Base-by-base conservation (phyloP, 139 green algal species). In the Micromonas pusilla region DNA sequence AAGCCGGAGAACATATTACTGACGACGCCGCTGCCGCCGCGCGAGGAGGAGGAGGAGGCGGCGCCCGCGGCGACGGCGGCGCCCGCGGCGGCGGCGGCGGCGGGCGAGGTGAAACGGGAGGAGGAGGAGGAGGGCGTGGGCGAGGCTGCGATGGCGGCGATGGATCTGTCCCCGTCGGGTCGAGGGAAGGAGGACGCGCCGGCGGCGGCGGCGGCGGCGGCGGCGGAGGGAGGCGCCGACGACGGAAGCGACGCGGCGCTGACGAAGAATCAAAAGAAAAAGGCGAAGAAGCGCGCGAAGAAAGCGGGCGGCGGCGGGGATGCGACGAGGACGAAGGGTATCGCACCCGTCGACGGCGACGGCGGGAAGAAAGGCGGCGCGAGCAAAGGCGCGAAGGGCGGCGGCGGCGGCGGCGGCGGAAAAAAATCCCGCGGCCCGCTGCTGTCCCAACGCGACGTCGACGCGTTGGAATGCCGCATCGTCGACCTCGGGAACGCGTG, bases 401-500 rank as follows among this genome's bases (percentile, higher is more conserved):
- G 76, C 64, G 6, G 1, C 2, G 23, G 6, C 25, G 13, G 3
- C 23, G 13, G 53, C 28, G 39, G 66, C 52, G 45, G 32, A 28
- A 70, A 1, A 25, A 39, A 39, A 45, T 26, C 38, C 34, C 45
- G 65, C 3, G 34, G 65, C 37, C 30, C 32, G 78, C 25, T 28
- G 32, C 54, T 81, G 30, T 38, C 57, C 45, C 52, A 80, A 3
- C 63, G 66, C 52, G 78, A 86, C 25, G 67, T 92, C 63, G 13
- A 66, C 30, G 80, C 45, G 0, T 82, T 90, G 76, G 34, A 78
- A 20, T 90, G 84, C 81, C 97, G 97, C 86, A 88, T 99, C 1
- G 93, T 98, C 34, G 96, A 99, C 88, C 96, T 99, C 85, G 96
- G 96, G 57, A 99, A 98, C 82, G 96, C 93, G 3, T 99, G 96